Base-by-base conservation (phyloP, 1,284 basidiomycete species). In the Moesziomyces antarcticus region DNA sequence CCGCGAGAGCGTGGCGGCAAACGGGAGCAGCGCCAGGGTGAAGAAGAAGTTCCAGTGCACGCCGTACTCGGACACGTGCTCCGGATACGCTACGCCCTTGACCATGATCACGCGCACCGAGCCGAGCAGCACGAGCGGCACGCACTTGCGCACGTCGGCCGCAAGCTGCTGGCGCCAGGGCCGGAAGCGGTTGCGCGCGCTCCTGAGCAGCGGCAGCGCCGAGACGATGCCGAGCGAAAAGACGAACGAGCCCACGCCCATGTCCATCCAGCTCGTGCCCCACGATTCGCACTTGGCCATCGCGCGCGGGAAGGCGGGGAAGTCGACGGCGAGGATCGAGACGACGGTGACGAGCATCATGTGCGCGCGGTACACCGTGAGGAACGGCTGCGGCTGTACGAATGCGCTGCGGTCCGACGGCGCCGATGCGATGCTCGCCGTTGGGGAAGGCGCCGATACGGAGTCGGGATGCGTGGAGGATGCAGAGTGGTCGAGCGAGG, bases 41-140 rank as follows among this genome's bases (percentile, higher is more conserved):
- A 98, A 89, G 88, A 99, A 99, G 85, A 99, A 99, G 84, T 99
- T 99, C 97, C 97, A 99, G 81, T 98, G 95, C 0, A 90, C 90
- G 1, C 97, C 97, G 75, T 99, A 99, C 85, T 99, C 96, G 0
- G 93, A 91, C 45, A 92, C 90, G 75, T 99, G 97, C 87, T 99
- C 96, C 10, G 79, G 96, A 84, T 99, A 99, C 63, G 95, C 93
- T 0, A 91, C 90, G 3, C 93, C 92, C 84, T 99, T 99, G 40
- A 99, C 95, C 50, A 94, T 88, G 0, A 93, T 58, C 0, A 97
- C 90, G 3, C 96, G 87, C 0, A 93, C 81, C 0, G 93, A 50
- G 0, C 94, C 97, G 0, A 99, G 86, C 0, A 88, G 73, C 3
- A 94, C 86, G 21, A 97, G 84, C 0, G 94, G 93, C 0, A 90